A percentile compares a stretch with the other conserved stretches of the same genome.
These are phyloP conservation scores for Mycena alexandri DNA, from an alignment of 768 basidiomycete genomes.

Conservation along the genomic window DNA sequence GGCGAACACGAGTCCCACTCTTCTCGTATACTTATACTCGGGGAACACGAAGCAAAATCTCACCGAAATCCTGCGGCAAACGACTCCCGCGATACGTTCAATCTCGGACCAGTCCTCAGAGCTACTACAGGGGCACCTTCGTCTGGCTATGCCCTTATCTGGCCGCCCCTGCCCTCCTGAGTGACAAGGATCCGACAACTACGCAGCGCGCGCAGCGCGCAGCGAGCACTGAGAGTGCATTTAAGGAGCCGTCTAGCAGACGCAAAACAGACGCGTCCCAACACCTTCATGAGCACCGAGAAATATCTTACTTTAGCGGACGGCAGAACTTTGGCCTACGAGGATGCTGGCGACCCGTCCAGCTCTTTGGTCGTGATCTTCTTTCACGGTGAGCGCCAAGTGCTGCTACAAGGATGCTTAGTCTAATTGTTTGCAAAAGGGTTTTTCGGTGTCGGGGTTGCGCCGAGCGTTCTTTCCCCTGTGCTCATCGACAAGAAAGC, in stretches of 20 bases:
- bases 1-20: too few relatives aligned
- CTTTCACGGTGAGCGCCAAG: constrained; percentile 57
- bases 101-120: too few relatives aligned
- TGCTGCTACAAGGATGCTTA: too few relatives aligned
- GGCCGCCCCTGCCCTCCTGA: too few relatives aligned
- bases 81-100: too few relatives aligned
- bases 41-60: too few relatives aligned
- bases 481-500: constrained; percentile 54
- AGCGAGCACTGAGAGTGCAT: neutral
- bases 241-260: neutral
- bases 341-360: constrained; percentile 62
- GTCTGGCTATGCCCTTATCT: too few relatives aligned
- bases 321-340: constrained; percentile 67
- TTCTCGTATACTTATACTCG: too few relatives aligned
- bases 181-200: neutral
- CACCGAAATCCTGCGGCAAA: too few relatives aligned
- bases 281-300: constrained; percentile 39
- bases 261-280: neutral
- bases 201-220: neutral
- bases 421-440: too few relatives aligned
- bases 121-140: too few relatives aligned
- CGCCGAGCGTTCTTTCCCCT: constrained; percentile 47
- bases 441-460: constrained; percentile 63
- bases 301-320: constrained; percentile 54
- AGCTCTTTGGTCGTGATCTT: constrained; percentile 64